Conservation (phyloP, 1,284 basidiomycete genomes). For the Leccinum fallax region DNA sequence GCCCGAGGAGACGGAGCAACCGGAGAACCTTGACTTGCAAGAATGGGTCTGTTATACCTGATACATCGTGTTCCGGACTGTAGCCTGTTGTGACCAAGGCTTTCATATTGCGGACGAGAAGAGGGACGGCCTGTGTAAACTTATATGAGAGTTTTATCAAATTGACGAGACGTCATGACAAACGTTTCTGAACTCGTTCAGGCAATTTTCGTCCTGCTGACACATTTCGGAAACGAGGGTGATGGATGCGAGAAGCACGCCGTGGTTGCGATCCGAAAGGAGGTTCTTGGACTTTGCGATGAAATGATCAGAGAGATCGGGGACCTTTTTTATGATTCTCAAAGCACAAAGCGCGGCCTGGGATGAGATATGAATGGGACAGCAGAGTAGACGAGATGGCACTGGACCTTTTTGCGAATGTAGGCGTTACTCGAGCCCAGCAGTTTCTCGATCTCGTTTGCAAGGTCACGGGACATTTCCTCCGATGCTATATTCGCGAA, state of each 20-base stretch:
- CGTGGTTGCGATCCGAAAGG: constrained; percentile 95
- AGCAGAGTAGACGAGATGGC: neutral
- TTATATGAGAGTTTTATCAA: neutral
- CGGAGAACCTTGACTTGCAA: constrained; percentile 97
- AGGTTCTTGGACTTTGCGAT: constrained; percentile 86
- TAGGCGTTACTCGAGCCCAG: constrained; percentile 98
- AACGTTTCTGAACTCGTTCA: constrained; percentile 90
- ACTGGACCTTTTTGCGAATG: constrained; percentile 92
- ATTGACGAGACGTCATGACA: constrained; percentile 20
- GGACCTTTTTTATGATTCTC: constrained; percentile 94
- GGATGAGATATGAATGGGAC: constrained; percentile 9
- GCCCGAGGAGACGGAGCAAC: constrained; percentile 88
- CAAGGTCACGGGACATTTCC: constrained; percentile 96
- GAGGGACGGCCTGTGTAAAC: constrained; percentile 75
- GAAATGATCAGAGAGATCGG: constrained; percentile 96
- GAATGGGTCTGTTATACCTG: constrained; percentile 98
- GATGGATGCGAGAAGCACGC: constrained; percentile 91
- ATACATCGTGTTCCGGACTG: constrained; percentile 99
- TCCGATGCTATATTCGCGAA: constrained; percentile 99
- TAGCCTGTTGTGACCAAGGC: constrained; percentile 96
- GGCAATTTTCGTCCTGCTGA: constrained; percentile 69
- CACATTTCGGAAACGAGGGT: constrained; percentile 98
- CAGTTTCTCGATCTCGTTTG: constrained; percentile 97
- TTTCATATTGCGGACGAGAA: constrained; percentile 95
- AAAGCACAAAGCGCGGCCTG: constrained; percentile 97